Percentiles rank a stretch among this genome's conserved stretches.
Evolutionary conservation across 345 rosid genomes (phyloP).

Genomic region (Pistacia vera): DNA sequence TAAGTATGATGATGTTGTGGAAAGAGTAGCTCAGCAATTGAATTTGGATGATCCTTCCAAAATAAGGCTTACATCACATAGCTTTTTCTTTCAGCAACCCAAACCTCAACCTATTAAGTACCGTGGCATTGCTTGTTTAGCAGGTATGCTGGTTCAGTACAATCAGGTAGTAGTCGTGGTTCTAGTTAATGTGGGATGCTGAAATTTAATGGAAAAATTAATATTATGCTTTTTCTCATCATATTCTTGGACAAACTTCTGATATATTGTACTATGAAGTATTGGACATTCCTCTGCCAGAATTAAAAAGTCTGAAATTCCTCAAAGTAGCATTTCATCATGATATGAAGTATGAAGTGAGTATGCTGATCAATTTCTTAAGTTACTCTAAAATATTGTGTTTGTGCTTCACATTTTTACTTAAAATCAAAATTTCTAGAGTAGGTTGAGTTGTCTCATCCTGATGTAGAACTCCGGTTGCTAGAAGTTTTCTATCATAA

Average conservation of each 20-base stretch:
- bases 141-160: slow-evolving; percentile 90
- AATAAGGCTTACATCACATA: slow-evolving; percentile 76
- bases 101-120: slow-evolving; percentile 77
- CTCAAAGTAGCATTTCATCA: slow-evolving; percentile 86
- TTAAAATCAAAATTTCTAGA: slow-evolving; percentile 18
- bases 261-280: slow-evolving; percentile 95
- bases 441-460: slow-evolving; percentile 89
- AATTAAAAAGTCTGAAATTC: slow-evolving; percentile 85
- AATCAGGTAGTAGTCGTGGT: slow-evolving; percentile 61
- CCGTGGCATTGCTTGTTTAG: slow-evolving; percentile 69
- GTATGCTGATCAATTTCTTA: slow-evolving; percentile 25
- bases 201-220: no score
- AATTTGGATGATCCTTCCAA: slow-evolving; percentile 75
- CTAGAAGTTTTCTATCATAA: slow-evolving; percentile 94
- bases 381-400: slow-evolving; percentile 3
- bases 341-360: slow-evolving; percentile 83
- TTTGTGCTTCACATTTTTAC: slow-evolving; percentile 7
- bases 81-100: slow-evolving; percentile 76
- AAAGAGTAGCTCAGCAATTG: slow-evolving; percentile 63
- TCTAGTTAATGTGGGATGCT: neutral
- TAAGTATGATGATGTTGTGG: slow-evolving; percentile 94
- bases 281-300: slow-evolving; percentile 96
- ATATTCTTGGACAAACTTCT: slow-evolving; percentile 56
- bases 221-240: slow-evolving; percentile 13
- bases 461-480: slow-evolving; percentile 88